Percentiles rank a stretch among this genome's conserved stretches.
Conservation (phyloP, 208 protist genomes). For the Acanthamoeba culbertsoni region DNA sequence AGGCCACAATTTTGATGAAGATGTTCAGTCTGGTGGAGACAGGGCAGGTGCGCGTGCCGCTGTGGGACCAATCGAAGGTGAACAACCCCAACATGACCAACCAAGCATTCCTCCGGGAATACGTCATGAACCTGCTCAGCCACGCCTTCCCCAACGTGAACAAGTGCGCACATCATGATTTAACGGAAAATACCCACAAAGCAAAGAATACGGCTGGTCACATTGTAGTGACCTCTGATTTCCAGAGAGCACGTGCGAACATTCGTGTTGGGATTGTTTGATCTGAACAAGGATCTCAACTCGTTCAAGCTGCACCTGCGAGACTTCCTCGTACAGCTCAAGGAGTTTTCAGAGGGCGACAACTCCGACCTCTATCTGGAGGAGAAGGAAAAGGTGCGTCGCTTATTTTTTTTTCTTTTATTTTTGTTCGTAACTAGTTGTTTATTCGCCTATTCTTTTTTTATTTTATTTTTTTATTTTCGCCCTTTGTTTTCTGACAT, state of each 20-base stretch:
- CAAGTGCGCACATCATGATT: constrained; percentile 66
- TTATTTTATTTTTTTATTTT: neutral
- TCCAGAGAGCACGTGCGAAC: constrained; percentile 58
- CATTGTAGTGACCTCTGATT: neutral
- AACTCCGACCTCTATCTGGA: constrained; percentile 38
- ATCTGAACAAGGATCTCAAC: constrained; percentile 63
- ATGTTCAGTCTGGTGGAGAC: constrained; percentile 82
- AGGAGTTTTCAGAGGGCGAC: constrained; percentile 62
- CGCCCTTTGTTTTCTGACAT: neutral
- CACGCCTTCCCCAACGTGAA: constrained; percentile 83
- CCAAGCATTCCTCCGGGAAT: constrained; percentile 74
- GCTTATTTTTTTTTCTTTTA: neutral
- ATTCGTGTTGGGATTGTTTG: constrained; percentile 71
- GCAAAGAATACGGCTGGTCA: neutral
- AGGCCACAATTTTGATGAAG: constrained; percentile 74
- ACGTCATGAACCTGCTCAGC: constrained; percentile 75
- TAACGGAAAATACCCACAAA: neutral
- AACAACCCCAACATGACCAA: constrained; percentile 67
- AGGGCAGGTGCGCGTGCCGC: constrained; percentile 75
- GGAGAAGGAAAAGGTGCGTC: neutral
- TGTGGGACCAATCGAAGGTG: constrained; percentile 62
- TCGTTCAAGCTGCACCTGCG: constrained; percentile 84
- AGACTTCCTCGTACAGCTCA: constrained; percentile 88
- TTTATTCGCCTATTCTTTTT: neutral
- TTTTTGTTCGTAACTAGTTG: neutral